Percentiles rank a stretch among this genome's conserved stretches.
phyloP scores from a whole-genome alignment of 2,329 filamentous ascomycete genomes.

The Ceratocystis huliohia region DNA sequence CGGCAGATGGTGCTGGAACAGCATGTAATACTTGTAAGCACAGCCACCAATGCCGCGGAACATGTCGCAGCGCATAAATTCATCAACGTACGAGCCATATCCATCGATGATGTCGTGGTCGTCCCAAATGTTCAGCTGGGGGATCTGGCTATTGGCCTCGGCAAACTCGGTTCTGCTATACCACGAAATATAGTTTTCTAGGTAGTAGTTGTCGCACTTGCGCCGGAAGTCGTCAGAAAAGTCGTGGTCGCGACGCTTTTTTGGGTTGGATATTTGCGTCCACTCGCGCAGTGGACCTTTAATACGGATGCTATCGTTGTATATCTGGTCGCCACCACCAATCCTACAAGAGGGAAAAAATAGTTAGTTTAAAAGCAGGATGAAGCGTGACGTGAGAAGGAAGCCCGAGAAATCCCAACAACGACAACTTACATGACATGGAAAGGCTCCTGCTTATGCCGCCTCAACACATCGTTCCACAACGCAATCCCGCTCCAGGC shows the following conservation, averaged over 20 bases:
- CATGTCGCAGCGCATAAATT: conserved; percentile 85
- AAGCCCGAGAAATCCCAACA: background rate
- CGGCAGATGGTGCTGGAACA: conserved; percentile 89
- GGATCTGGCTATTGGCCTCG: conserved; percentile 76
- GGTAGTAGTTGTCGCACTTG: conserved; percentile 80
- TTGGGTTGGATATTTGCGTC: conserved; percentile 71
- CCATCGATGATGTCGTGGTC: conserved; percentile 92
- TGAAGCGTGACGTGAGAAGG: background rate
- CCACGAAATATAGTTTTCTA: conserved; percentile 77
- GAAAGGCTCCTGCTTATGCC: conserved; percentile 67
- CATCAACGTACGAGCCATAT: conserved; percentile 83
- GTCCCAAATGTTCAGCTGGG: conserved; percentile 96
- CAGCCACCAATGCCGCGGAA: conserved; percentile 85
- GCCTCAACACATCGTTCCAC: conserved; percentile 86
- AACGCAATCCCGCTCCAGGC: conserved; percentile 82
- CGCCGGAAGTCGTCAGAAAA: conserved; percentile 70
- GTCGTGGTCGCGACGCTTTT: conserved; percentile 63
- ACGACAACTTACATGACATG: conserved; percentile 60
- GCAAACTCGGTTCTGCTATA: conserved; percentile 77
- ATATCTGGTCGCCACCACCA: conserved; percentile 89
- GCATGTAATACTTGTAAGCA: conserved; percentile 95
- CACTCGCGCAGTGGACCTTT: conserved; percentile 68
- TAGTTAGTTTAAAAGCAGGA: background rate
- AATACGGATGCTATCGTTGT: conserved; percentile 86
- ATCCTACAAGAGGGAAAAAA: conserved; percentile 31